Evolutionary conservation across 352 stramenopile species (phyloP), one percentile per base, ranked within the genome.

Genomic region (Phytophthora pseudosyringae): DNA sequence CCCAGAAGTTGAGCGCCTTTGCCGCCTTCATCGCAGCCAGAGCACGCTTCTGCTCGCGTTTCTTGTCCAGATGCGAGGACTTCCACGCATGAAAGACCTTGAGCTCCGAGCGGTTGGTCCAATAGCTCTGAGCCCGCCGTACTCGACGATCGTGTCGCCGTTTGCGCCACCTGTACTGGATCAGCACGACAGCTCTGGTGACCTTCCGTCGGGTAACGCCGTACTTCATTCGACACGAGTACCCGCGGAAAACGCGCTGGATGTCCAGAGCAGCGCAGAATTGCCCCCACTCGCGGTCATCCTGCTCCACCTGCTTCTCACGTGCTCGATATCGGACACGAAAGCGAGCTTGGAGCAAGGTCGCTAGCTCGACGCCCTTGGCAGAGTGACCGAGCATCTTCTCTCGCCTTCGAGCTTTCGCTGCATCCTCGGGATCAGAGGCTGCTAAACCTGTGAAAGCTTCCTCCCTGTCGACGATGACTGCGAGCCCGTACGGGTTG

Each of bases 1-100:
- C 69, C 83, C 81, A 95, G 44, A 92, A 91, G 1, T 69, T 55
- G 4, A 93, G 51, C 13, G 86, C 86, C 52, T 83, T 83, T 5
- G 77, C 49, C 1, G 83, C 78, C 15, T 80, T 61, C 3, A 68
- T 25, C 0, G 49, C 66, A 16, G 70, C 75, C 18, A 70, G 33
- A 21, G 59, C 66, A 12, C 61, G 59, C 10, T 83, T 76, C 6
- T 69, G 49, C 3, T 80, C 65, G 7, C 49, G 18, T 25, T 59
- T 52, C 4, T 40, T 50, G 3, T 59, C 67, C 16, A 64, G 10
- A 21, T 67, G 55, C 13, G 54, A 6, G 3, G 59, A 55, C 31
- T 86, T 90, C 84, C 84, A 91, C 7, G 71, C 35, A 9, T 38
- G 35, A 46, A 93, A 90, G 13, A 74, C 60, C 65, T 88, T 89